Evolutionary conservation across 2,329 filamentous ascomycete genomes (phyloP).

Genomic region (Graphilbum ipis-grandicollis): DNA sequence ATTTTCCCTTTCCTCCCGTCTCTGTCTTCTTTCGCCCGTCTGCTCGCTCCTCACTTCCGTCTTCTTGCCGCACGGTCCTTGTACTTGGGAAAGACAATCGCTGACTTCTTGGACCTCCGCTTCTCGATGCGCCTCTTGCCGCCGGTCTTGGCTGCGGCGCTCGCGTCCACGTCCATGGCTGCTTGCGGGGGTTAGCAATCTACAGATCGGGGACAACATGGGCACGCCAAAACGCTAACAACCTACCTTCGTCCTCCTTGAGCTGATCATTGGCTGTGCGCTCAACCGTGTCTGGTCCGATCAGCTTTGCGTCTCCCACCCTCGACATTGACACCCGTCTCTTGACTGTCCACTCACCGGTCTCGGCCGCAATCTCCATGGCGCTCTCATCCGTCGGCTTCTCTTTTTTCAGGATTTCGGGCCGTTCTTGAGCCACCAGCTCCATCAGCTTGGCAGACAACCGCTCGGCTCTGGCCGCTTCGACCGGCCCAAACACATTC

Average conservation of each 20-base stretch:
- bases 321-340: too few species aligned
- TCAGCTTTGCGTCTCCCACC: too few species aligned
- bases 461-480: constrained; percentile 62
- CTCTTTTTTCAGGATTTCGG: constrained; percentile 13
- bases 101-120: constrained; percentile 34
- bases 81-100: constrained; percentile 44
- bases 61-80: constrained; percentile 32
- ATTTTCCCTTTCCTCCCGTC: background rate
- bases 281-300: background rate
- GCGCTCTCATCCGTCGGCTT: constrained; percentile 19
- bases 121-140: constrained; percentile 39
- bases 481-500: constrained; percentile 70
- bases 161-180: constrained; percentile 43
- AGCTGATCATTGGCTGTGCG: constrained; percentile 6
- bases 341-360: too few species aligned
- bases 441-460: constrained; percentile 76
- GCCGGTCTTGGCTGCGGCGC: constrained; percentile 24
- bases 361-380: constrained; percentile 28
- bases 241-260: constrained; percentile 6
- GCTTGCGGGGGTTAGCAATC: too few species aligned
- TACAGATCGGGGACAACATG: too few species aligned
- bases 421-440: constrained; percentile 42
- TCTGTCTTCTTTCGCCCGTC: background rate
- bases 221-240: background rate
- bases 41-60: constrained; percentile 7